Evolutionary conservation across 2,329 filamentous ascomycete genomes (phyloP), one percentile per base, ranked within the genome.

Genomic region (Fusarium torreyae): DNA sequence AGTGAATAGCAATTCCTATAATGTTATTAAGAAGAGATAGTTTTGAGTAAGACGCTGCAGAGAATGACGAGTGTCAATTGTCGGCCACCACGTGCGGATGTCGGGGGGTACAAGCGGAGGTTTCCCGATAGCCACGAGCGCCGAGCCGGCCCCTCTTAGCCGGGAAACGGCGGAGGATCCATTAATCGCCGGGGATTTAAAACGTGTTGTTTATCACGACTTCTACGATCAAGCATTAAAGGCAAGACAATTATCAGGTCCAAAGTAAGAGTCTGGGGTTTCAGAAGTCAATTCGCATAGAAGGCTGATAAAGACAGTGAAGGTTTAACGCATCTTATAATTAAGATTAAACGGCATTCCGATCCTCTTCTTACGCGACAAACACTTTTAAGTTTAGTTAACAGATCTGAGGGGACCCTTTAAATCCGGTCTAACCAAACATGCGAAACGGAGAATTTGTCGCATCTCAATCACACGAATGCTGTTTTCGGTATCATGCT

Each of bases 71-170:
- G 60, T 65, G 53, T 39, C 24, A 55, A 46, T 44, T 36, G 38
- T 51, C 46, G n/a, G 33, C 38, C 40, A 43, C 26, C 43, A 62
- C 31, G 45, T 50, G 61, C 66, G 66, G 66, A 69, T 69, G 38
- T 69, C 66, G 66, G 66, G 34, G 36, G 36, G 42, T 44, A 34
- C 20, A 38, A 36, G 46, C 57, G 48, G 51, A 57, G 49, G 61
- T 11, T 45, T 46, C 28, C 49, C 56, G 60, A 62, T 34, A 57
- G 50, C 59, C 39, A 46, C 18, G 33, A 40, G 11, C 46, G 46
- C 64, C 64, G 64, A 68, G 63, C 52, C 64, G 64, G 64, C 57
- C 64, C 46, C 62, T 66, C 62, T 38, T 54, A 66, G 55, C 42
- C 63, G 54, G 42, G 48, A 40, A 13, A 54, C 43, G 39, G 28